Percentiles rank a stretch among this genome's conserved stretches.
These are phyloP conservation scores for Penicillium nucicola DNA, from an alignment of 495 filamentous ascomycete species.

Conservation along the genomic window DNA sequence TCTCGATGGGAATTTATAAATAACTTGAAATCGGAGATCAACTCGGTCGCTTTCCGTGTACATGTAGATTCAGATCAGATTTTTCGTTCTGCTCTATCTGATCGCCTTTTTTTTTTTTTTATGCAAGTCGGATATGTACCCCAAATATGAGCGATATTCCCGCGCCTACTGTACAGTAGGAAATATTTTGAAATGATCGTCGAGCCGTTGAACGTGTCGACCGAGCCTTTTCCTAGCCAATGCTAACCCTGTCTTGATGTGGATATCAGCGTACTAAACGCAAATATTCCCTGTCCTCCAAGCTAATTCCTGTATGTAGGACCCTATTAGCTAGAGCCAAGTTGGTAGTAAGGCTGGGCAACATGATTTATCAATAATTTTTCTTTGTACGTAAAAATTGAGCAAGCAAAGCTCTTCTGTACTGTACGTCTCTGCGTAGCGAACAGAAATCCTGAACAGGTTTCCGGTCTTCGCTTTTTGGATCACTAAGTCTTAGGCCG, in stretches of 20 bases:
- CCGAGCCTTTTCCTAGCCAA: conserved; percentile 1
- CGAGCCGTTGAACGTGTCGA: conserved; percentile 7
- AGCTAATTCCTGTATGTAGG: not conserved
- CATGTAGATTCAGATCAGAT: not conserved
- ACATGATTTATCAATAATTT: not conserved
- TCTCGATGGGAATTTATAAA: not conserved
- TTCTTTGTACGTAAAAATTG: not conserved
- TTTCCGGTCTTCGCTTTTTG: not conserved
- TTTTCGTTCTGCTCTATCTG: not conserved
- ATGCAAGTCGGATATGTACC: not conserved
- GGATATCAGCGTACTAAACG: not conserved
- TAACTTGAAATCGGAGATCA: conserved; percentile 2
- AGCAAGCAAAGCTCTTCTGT: not conserved
- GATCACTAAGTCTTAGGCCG: not conserved
- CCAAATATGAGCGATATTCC: not conserved
- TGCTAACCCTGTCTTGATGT: conserved; percentile 1
- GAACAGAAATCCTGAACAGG: not conserved
- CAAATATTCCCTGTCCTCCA: not conserved
- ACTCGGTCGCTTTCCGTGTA: not conserved
- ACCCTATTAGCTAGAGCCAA: not conserved
- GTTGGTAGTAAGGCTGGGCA: not conserved
- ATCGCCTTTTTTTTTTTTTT: not conserved
- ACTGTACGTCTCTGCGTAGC: not conserved
- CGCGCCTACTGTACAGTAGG: no score
- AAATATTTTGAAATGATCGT: conserved; percentile 2